These are phyloP conservation scores for Zymoseptoria tritici DNA, from an alignment of 2,329 filamentous ascomycete genomes.

Conservation along the genomic window DNA sequence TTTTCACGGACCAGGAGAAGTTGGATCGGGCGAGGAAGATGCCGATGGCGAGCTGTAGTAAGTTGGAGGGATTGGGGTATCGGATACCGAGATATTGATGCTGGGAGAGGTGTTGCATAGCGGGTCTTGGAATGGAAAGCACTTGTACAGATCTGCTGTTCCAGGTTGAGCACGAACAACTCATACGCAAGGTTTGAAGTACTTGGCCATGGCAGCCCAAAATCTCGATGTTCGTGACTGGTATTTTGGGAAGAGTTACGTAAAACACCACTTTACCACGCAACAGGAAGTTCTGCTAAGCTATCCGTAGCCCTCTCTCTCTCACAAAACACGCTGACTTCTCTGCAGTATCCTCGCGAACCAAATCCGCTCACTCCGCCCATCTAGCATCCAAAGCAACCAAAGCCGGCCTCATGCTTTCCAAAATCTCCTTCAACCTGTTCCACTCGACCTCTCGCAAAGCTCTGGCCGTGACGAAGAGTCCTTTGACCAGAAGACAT, in stretches of 20 bases:
- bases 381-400: not conserved
- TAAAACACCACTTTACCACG: too few relatives aligned
- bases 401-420: not conserved
- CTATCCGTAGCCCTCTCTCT: too few relatives aligned
- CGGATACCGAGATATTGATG: slow-evolving; percentile 14
- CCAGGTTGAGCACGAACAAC: not conserved
- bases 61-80: slow-evolving; percentile 45
- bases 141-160: not conserved
- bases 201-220: too few relatives aligned
- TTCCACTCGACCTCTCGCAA: not conserved
- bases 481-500: too few relatives aligned
- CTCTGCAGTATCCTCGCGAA: too few relatives aligned
- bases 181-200: not conserved
- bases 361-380: not conserved
- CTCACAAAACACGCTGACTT: too few relatives aligned
- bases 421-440: too few relatives aligned
- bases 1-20: slow-evolving; percentile 72
- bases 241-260: too few relatives aligned
- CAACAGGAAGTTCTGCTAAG: too few relatives aligned
- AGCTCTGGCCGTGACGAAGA: not conserved
- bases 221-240: too few relatives aligned
- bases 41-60: slow-evolving; percentile 53
- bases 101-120: not conserved
- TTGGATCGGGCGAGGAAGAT: slow-evolving; percentile 61
- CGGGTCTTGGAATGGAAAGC: not conserved